These are phyloP conservation scores for Tolypocladium guangdongense DNA, from an alignment of 2,329 filamentous ascomycete genomes.

Conservation along the genomic window DNA sequence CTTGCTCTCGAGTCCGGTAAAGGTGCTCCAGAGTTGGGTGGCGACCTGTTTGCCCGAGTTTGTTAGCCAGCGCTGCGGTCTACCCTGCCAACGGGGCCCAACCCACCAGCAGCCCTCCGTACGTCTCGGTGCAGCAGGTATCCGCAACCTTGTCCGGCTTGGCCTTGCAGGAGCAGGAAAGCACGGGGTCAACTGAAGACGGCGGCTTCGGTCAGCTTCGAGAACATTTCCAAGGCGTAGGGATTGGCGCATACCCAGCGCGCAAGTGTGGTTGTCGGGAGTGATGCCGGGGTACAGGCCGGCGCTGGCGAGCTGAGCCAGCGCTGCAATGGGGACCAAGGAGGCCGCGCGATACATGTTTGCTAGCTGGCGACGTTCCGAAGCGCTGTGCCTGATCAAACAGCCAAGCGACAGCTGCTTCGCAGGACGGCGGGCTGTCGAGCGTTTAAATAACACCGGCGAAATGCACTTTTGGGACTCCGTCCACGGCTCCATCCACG, in stretches of 20 bases:
- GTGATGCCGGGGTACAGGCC: constrained; percentile 33
- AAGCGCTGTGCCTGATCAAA: not conserved
- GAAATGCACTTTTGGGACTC: not conserved
- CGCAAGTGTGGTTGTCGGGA: constrained; percentile 45
- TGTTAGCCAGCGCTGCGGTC: not conserved
- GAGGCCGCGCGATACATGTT: constrained; percentile 16
- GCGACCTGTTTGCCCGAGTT: constrained; percentile 23
- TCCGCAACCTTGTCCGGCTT: constrained; percentile 34
- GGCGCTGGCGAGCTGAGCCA: constrained; percentile 20
- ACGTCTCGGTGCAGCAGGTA: constrained; percentile 55
- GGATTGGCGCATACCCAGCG: constrained; percentile 25
- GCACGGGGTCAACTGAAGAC: constrained; percentile 10
- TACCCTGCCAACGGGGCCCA: not conserved
- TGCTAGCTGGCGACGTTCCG: not conserved
- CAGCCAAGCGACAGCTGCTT: not conserved
- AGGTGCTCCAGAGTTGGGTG: constrained; percentile 56
- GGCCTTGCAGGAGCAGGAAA: constrained; percentile 39
- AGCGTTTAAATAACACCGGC: not conserved
- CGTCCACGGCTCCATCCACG: not conserved
- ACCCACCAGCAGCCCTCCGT: constrained; percentile 43
- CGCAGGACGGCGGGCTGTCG: not conserved
- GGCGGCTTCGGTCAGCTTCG: not conserved
- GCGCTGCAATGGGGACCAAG: constrained; percentile 13
- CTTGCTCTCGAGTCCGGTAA: constrained; percentile 46
- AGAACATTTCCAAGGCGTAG: not conserved